A percentile compares a stretch with the other conserved stretches of the same genome.
phyloP scores from a whole-genome alignment of 2,329 filamentous ascomycete species.

The Talaromyces albobiverticillius region DNA sequence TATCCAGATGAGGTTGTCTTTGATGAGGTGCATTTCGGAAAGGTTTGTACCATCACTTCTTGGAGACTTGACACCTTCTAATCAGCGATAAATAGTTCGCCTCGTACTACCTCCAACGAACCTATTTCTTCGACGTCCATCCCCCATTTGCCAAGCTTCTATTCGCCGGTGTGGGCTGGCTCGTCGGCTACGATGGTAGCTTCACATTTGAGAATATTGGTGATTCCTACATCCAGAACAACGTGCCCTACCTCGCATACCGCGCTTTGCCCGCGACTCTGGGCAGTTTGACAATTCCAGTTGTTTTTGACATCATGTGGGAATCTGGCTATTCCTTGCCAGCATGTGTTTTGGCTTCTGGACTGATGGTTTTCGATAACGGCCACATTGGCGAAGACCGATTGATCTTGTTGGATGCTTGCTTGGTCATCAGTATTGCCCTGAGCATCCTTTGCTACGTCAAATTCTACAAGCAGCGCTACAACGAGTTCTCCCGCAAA shows the following conservation, averaged over 20 bases:
- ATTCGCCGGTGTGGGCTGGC: slow-evolving; percentile 94
- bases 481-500: slow-evolving; percentile 84
- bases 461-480: slow-evolving; percentile 94
- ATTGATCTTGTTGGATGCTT: slow-evolving; percentile 90
- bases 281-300: slow-evolving; percentile 89
- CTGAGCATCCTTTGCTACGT: slow-evolving; percentile 92
- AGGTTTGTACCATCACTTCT: slow-evolving; percentile 58
- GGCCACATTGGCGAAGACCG: slow-evolving; percentile 96
- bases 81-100: slow-evolving; percentile 38
- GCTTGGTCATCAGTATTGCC: slow-evolving; percentile 92
- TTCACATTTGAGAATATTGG: slow-evolving; percentile 99
- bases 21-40: slow-evolving; percentile 98
- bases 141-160: slow-evolving; percentile 97
- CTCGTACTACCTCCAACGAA: slow-evolving; percentile 84
- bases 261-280: slow-evolving; percentile 88
- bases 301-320: slow-evolving; percentile 98
- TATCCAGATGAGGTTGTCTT: slow-evolving; percentile 97
- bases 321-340: slow-evolving; percentile 97
- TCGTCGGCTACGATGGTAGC: slow-evolving; percentile 93
- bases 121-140: slow-evolving; percentile 99
- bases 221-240: slow-evolving; percentile 95
- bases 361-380: slow-evolving; percentile 90
- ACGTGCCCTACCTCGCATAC: slow-evolving; percentile 95
- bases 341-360: slow-evolving; percentile 81
- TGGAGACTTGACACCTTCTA: no score